A percentile compares a stretch with the other conserved stretches of the same genome.
These are phyloP conservation scores for Neonectria faginata DNA, from an alignment of 2,329 filamentous ascomycete genomes.

Conservation along the genomic window DNA sequence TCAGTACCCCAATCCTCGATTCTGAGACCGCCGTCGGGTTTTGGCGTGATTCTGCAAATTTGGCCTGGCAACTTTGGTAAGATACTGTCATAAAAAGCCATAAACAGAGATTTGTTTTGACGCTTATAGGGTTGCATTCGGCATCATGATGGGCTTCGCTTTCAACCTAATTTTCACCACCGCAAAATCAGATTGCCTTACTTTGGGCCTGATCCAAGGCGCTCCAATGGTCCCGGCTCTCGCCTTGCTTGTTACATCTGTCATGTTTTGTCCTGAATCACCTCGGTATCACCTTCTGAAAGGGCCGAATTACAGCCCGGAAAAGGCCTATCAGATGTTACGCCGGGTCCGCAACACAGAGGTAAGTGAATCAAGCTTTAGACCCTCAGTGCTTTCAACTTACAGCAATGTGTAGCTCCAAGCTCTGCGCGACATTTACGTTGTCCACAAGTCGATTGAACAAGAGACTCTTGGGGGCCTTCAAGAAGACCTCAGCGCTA, in stretches of 20 bases:
- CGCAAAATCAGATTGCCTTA: slow-evolving; percentile 27
- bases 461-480: no score
- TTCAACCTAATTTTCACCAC: slow-evolving; percentile 54
- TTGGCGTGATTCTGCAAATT: slow-evolving; percentile 59
- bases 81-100: slow-evolving; percentile 30
- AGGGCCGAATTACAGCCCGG: no score
- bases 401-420: no score
- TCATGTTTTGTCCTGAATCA: no score
- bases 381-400: no score
- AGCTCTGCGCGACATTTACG: no score
- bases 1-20: slow-evolving; percentile 59
- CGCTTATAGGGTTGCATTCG: slow-evolving; percentile 48
- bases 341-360: no score
- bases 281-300: no score
- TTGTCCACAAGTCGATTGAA: no score
- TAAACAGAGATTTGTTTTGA: background rate
- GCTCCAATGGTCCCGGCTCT: slow-evolving; percentile 54
- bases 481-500: no score
- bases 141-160: slow-evolving; percentile 52
- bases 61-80: slow-evolving; percentile 59
- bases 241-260: slow-evolving; percentile 29
- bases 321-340: no score
- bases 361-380: no score
- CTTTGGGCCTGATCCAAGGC: slow-evolving; percentile 51
- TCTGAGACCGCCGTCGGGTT: slow-evolving; percentile 58